Percentiles rank a stretch among this genome's conserved stretches.
Conservation (phyloP, 345 rosid species). For the Eutrema japonicum region DNA sequence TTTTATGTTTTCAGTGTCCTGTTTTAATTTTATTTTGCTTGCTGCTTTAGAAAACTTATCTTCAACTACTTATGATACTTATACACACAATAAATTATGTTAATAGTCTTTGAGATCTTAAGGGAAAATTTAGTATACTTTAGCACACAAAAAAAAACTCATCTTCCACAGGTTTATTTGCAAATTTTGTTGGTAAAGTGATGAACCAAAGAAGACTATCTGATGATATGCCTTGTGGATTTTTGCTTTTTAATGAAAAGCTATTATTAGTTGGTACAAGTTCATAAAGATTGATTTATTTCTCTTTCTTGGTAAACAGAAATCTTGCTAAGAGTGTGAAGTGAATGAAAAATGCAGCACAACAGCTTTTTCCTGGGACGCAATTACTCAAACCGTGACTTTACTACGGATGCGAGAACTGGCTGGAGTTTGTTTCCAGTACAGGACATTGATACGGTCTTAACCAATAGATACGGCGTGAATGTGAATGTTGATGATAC, state of each 20-base stretch:
- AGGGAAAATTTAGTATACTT: background rate
- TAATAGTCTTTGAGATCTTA: conserved; percentile 15
- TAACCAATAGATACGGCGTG: conserved; percentile 37
- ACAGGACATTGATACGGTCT: conserved; percentile 40
- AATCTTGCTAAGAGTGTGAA: conserved; percentile 35
- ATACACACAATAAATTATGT: background rate
- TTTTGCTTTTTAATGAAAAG: conserved; percentile 12
- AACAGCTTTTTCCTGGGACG: conserved; percentile 39
- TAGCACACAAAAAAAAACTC: background rate
- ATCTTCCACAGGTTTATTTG: background rate
- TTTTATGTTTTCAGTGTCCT: conserved; percentile 5
- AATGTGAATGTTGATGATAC: conserved; percentile 42
- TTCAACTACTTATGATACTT: conserved; percentile 1
- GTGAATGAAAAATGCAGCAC: conserved; percentile 48
- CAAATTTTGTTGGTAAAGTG: background rate
- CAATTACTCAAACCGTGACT: conserved; percentile 39
- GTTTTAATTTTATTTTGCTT: background rate
- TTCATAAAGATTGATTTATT: conserved; percentile 5
- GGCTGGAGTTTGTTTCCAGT: conserved; percentile 40
- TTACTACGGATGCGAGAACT: conserved; percentile 28
- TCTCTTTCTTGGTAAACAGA: conserved; percentile 22
- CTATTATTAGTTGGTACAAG: conserved; percentile 28
- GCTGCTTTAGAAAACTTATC: conserved; percentile 17
- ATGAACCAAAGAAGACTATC: background rate
- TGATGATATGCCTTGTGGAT: conserved; percentile 25